A percentile compares a stretch with the other conserved stretches of the same genome.
Conservation (phyloP, 306 rosid genomes). For the Lagenaria siceraria region DNA sequence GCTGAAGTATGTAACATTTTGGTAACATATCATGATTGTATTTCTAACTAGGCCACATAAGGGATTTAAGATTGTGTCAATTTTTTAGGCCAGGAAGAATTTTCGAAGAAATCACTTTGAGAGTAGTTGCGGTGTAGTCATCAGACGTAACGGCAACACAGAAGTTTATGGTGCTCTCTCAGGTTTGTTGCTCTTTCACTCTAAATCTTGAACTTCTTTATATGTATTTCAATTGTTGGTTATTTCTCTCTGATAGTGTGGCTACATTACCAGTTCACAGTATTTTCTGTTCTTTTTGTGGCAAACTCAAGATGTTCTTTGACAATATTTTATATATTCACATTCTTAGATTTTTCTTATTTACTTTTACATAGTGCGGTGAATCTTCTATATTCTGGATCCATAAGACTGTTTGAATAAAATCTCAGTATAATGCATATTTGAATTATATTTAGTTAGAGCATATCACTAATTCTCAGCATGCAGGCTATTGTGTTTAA, state of each 20-base stretch:
- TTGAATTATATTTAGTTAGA: not conserved
- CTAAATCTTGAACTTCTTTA: not conserved
- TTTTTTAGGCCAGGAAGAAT: conserved; percentile 10
- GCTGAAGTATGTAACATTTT: conserved; percentile 8
- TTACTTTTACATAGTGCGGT: not conserved
- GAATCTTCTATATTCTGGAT: not conserved
- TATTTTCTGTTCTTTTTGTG: not conserved
- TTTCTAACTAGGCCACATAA: not conserved
- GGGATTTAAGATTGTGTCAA: not conserved
- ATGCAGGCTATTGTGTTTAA: not conserved
- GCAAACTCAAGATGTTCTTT: not conserved
- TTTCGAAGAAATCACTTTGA: conserved; percentile 2
- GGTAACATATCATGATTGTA: not conserved
- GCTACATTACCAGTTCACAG: not conserved
- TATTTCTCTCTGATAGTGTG: not conserved
- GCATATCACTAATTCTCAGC: not conserved
- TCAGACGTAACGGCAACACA: not conserved
- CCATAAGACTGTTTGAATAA: not conserved
- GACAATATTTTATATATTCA: not conserved
- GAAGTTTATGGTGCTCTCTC: conserved; percentile 2
- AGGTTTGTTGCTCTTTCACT: not conserved
- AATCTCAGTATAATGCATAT: not conserved
- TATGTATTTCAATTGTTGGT: not conserved
- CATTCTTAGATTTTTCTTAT: not conserved
- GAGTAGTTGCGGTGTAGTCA: not conserved